Conservation (phyloP, 1,284 basidiomycete species). For the Moesziomyces sp. region DNA sequence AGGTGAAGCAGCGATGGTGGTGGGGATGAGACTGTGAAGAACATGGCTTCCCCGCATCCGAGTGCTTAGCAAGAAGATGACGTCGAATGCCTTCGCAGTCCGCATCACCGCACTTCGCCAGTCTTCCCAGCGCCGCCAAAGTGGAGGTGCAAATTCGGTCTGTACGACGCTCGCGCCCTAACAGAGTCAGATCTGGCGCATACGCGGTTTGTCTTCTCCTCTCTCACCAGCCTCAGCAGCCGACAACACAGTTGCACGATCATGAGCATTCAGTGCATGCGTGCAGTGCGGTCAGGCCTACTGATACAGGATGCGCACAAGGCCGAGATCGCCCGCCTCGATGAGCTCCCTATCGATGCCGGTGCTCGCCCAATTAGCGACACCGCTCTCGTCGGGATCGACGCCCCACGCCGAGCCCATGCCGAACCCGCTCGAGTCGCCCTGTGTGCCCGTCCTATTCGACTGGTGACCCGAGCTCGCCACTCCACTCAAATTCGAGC, state of each 20-base stretch:
- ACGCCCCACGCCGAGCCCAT: slow-evolving; percentile 25
- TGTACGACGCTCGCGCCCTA: too few relatives aligned
- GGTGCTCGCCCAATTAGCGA: slow-evolving; percentile 5
- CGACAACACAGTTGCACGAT: too few relatives aligned
- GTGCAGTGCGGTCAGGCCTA: background rate
- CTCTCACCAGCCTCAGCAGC: too few relatives aligned
- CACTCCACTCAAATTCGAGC: slow-evolving; percentile 14
- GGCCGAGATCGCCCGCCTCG: slow-evolving; percentile 42
- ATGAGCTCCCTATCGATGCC: slow-evolving; percentile 35
- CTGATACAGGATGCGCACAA: slow-evolving; percentile 42
- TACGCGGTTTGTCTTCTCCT: background rate
- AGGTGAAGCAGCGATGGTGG: too few relatives aligned
- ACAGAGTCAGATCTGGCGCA: background rate
- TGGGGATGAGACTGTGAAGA: too few relatives aligned
- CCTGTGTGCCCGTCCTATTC: slow-evolving; percentile 11
- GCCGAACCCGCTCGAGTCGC: slow-evolving; percentile 30
- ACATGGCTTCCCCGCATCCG: slow-evolving; percentile 1
- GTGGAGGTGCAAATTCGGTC: slow-evolving; percentile 1
- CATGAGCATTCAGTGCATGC: too few relatives aligned
- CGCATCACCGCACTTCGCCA: too few relatives aligned
- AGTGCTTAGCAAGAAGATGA: slow-evolving; percentile 10
- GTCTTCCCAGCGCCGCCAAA: background rate
- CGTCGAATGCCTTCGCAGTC: slow-evolving; percentile 2
- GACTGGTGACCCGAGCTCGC: slow-evolving; percentile 16
- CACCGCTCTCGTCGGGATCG: slow-evolving; percentile 35